Percentiles rank a stretch among this genome's conserved stretches.
Conservation (phyloP, 2,329 filamentous ascomycete species). For the Ramularia collo-cygni region DNA sequence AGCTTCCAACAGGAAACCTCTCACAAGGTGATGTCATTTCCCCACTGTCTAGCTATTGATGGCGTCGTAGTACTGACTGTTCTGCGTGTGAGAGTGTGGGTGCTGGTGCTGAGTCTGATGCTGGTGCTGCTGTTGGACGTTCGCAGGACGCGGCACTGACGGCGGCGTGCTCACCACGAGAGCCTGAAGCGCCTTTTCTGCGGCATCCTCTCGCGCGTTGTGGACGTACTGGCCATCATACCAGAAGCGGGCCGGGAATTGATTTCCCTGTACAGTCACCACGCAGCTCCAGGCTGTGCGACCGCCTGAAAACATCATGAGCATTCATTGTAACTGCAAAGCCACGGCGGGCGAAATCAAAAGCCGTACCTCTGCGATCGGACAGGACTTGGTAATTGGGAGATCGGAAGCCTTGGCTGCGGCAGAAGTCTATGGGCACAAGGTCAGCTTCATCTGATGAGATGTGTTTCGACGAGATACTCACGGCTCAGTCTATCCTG, state of each 20-base stretch:
- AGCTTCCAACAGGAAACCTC: too few species aligned
- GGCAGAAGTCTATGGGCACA: constrained; percentile 23
- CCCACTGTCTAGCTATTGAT: constrained; percentile 13
- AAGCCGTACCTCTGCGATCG: constrained; percentile 60
- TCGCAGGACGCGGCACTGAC: constrained; percentile 8
- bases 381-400: constrained; percentile 60
- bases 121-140: constrained; percentile 22
- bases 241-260: constrained; percentile 72
- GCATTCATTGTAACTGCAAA: too few species aligned
- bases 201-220: constrained; percentile 87
- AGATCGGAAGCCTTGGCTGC: constrained; percentile 17
- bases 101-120: constrained; percentile 3
- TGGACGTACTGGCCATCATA: constrained; percentile 84
- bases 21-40: not conserved
- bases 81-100: not conserved
- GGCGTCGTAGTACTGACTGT: constrained; percentile 11
- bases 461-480: not conserved
- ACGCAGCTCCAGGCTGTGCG: constrained; percentile 85
- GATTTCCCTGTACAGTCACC: constrained; percentile 62
- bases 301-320: constrained; percentile 53
- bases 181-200: constrained; percentile 66
- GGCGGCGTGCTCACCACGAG: constrained; percentile 34
- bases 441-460: too few species aligned
- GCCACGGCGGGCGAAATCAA: constrained; percentile 11
- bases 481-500: constrained; percentile 31